Conservation (phyloP, 495 filamentous ascomycete genomes). For the Talaromyces proteolyticus region DNA sequence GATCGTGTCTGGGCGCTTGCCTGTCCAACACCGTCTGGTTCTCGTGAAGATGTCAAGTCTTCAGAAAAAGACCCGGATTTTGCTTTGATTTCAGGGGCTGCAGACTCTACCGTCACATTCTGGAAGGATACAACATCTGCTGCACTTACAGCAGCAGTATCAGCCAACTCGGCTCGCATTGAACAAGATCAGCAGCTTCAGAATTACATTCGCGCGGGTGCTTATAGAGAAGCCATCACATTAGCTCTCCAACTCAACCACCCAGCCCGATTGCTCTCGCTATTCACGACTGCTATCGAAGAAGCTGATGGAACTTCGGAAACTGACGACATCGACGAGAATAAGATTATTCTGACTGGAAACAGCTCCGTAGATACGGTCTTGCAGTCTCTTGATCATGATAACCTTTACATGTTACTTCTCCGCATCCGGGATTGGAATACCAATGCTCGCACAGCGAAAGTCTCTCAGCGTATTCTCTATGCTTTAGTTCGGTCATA, state of each 20-base stretch:
- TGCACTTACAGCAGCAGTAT: conserved; percentile 63
- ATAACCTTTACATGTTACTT: conserved; percentile 76
- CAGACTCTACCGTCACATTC: conserved; percentile 85
- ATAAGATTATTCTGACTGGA: conserved; percentile 62
- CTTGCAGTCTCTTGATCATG: conserved; percentile 67
- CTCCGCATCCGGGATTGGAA: conserved; percentile 90
- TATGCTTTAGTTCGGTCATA: conserved; percentile 72
- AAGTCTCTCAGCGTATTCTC: conserved; percentile 81
- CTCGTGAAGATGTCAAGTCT: conserved; percentile 29
- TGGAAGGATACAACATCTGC: conserved; percentile 89
- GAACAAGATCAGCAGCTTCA: conserved; percentile 90
- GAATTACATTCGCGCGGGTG: conserved; percentile 80
- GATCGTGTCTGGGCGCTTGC: conserved; percentile 89
- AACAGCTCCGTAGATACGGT: conserved; percentile 79
- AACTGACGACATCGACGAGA: conserved; percentile 37
- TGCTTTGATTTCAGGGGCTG: conserved; percentile 80
- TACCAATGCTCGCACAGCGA: conserved; percentile 82
- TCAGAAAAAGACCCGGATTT: conserved; percentile 22
- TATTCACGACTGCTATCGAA: conserved; percentile 76
- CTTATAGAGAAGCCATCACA: conserved; percentile 87
- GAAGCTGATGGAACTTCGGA: conserved; percentile 34
- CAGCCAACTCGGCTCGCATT: conserved; percentile 68
- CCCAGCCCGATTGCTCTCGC: conserved; percentile 71
- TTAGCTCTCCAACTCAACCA: conserved; percentile 91
- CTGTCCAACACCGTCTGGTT: conserved; percentile 52